A percentile compares a stretch with the other conserved stretches of the same genome.
phyloP scores from a whole-genome alignment of 2,329 filamentous ascomycete species.

The Phialocephala subalpina region DNA sequence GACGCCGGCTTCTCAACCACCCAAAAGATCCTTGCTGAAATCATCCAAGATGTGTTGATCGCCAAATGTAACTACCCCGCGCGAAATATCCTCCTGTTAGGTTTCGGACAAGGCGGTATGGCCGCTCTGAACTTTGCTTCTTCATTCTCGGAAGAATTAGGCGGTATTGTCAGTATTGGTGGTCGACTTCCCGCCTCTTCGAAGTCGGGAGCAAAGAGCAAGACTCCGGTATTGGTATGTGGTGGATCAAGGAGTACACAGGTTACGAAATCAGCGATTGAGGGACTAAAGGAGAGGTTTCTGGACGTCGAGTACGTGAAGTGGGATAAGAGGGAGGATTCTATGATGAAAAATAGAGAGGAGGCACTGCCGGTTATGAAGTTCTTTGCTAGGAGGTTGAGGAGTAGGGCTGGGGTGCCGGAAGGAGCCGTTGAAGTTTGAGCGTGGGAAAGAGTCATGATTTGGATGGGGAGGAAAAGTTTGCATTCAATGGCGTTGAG shows the following conservation, averaged over 20 bases:
- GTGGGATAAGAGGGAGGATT: constrained; percentile 76
- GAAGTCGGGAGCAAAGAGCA: constrained; percentile 56
- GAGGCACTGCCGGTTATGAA: constrained; percentile 93
- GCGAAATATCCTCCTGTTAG: constrained; percentile 60
- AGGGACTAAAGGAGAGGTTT: constrained; percentile 72
- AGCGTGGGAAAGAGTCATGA: not conserved
- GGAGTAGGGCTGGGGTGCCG: constrained; percentile 60
- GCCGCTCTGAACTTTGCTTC: constrained; percentile 53
- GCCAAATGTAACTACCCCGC: constrained; percentile 56
- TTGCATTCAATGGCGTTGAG: constrained; percentile 8
- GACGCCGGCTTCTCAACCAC: constrained; percentile 59
- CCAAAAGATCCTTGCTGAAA: constrained; percentile 50
- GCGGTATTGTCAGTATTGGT: constrained; percentile 70
- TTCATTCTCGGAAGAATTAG: constrained; percentile 48
- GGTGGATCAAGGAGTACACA: constrained; percentile 60
- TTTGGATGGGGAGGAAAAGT: not conserved
- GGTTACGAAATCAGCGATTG: constrained; percentile 68
- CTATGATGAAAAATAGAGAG: constrained; percentile 83
- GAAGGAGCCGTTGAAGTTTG: constrained; percentile 59
- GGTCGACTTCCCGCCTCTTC: constrained; percentile 61
- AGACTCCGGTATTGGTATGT: constrained; percentile 70
- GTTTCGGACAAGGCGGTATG: constrained; percentile 66
- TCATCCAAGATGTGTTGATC: constrained; percentile 54
- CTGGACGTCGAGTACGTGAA: constrained; percentile 70
- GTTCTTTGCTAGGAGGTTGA: constrained; percentile 74